Conservation (phyloP, 768 basidiomycete genomes). For the Lactifluus pinguis region DNA sequence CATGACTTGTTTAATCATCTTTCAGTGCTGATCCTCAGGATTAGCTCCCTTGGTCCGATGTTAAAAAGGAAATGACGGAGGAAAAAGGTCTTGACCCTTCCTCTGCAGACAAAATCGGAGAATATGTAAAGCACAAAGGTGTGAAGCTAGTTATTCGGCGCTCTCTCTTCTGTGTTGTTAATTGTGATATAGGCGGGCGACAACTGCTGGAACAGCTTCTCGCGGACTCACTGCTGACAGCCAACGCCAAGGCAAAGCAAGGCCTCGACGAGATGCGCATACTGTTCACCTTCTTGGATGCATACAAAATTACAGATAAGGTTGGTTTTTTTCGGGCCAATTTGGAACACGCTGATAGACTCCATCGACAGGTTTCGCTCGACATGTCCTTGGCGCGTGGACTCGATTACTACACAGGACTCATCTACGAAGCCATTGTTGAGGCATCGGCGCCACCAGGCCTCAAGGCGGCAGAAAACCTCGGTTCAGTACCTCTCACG, state of each 20-base stretch:
- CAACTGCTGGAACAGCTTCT: slow-evolving; percentile 65
- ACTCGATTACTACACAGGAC: slow-evolving; percentile 96
- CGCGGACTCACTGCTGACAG: slow-evolving; percentile 52
- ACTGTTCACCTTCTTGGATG: slow-evolving; percentile 72
- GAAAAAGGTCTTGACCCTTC: slow-evolving; percentile 82
- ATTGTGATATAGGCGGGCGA: slow-evolving; percentile 49
- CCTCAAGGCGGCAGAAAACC: slow-evolving; percentile 46
- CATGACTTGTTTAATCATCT: neutral
- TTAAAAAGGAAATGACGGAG: slow-evolving; percentile 92
- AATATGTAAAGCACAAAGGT: slow-evolving; percentile 96
- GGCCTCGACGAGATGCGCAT: slow-evolving; percentile 83
- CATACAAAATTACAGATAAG: slow-evolving; percentile 72
- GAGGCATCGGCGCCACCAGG: slow-evolving; percentile 91
- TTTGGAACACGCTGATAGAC: neutral
- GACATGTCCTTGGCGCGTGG: slow-evolving; percentile 97
- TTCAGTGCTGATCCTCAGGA: neutral
- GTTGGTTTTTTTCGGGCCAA: slow-evolving; percentile 30
- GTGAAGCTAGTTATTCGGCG: slow-evolving; percentile 3
- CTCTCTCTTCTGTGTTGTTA: neutral
- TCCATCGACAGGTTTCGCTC: slow-evolving; percentile 65
- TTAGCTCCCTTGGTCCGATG: slow-evolving; percentile 77
- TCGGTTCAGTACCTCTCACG: slow-evolving; percentile 23
- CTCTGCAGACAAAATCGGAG: slow-evolving; percentile 89
- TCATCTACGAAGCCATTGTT: slow-evolving; percentile 94
- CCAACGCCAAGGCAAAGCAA: slow-evolving; percentile 65